Base-by-base conservation (phyloP, 1,284 basidiomycete genomes). In the Heterobasidion irregulare region DNA sequence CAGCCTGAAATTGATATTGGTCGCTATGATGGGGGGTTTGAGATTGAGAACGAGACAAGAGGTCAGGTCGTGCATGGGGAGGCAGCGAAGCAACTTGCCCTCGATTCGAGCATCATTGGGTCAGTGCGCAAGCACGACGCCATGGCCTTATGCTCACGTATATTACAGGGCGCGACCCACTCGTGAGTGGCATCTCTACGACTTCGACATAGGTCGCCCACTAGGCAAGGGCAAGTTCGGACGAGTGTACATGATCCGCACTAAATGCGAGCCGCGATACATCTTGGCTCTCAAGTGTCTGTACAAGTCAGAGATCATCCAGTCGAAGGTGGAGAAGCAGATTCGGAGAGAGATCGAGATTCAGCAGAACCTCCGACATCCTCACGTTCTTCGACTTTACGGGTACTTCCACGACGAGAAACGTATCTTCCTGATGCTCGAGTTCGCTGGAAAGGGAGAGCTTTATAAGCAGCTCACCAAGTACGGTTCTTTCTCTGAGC, bases 221-320 rank as follows among this genome's bases (percentile, higher is more conserved):
- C 81, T 99, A 0, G 97, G 97, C 33, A 98, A 99, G 69, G 97
- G 97, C 58, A 98, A 98, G 74, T 99, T 99, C 64, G 97, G 97
- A 0, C 90, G 94, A 0, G 97, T 99, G 32, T 99, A 99, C 77
- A 94, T 99, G 84, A 94, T 97, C 45, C 86, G 96, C 52, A 99
- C 97, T 3, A 94, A 94, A 66, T 70, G 76, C 55, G 82, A 87
- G 59, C 92, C 92, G 0, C 83, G 85, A 59, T 99, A 94, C 75
- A 97, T 98, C 66, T 84, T 99, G 63, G 97, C 96, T 8, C 84
- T 99, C 71, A 99, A 99, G 73, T 95, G 92, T 62, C 78, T 98
- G 57, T 97, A 98, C 80, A 99, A 99, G 75, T 89, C 90, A 53
- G 96, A 99, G 72, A 88, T 98, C 63, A 82, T 98, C 55, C 80